Evolutionary conservation across 176 grass and related monocot genomes (phyloP), one percentile per base, ranked within the genome.

Genomic region (Raddia distichophylla): DNA sequence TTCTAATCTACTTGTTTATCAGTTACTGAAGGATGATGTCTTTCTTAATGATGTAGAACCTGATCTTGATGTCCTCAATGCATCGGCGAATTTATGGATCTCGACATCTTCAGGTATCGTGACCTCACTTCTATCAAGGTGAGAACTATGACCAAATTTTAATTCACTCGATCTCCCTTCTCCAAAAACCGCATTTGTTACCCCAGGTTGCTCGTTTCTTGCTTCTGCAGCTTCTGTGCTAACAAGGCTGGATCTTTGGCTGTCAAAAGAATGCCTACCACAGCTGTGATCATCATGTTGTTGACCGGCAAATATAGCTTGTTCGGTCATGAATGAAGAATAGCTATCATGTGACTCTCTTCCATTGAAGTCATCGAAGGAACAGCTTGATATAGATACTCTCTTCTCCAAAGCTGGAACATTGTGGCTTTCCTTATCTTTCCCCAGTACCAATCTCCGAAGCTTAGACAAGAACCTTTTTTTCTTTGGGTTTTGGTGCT

Each of bases 381-480:
- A 94, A 71, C 87, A 87, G 18, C 58, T 85, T 49, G 84, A 92
- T 37, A 87, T 76, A 47, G 93, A 94, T 20, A 77, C 61, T 34
- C 85, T 94, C 76, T 81, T 85, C 74, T 87, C 89, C 66, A 88
- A 61, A 80, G 60, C 56, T 75, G 63, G 54, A 50, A 32, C 14
- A 20, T 18, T 79, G 17, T 48, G 67, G 16, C 20, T 75, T 8
- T 89, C 81, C 42, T 82, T 79, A 11, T 87, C 79, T 91, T 99
- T 99, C 22, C 96, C 89, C 43, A 95, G 61, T 27, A 95, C 82
- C 33, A 99, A 70, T 67, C 85, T 89, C 69, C 90, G 94, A 79
- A 99, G 89, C 73, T 91, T 99, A 59, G 89, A 78, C 7, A 99
- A 91, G 32, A 99, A 79, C 80, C 70, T 95, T 80, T 60, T 80